phyloP scores from a whole-genome alignment of 2,329 filamentous ascomycete genomes.

The Chaetomium olivaceum region DNA sequence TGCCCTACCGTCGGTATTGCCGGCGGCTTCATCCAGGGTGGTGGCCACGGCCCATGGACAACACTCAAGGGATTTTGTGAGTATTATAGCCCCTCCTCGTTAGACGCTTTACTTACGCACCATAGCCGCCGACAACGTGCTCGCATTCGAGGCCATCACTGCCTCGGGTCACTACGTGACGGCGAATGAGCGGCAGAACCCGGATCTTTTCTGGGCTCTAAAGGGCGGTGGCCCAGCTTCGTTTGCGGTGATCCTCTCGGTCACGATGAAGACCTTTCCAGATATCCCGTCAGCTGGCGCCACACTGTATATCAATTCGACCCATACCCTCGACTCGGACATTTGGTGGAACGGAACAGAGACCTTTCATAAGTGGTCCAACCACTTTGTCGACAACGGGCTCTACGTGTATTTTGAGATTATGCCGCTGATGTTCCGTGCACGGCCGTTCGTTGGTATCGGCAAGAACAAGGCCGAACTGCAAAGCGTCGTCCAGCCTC shows the following conservation, averaged over 20 bases:
- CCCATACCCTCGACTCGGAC: slow-evolving; percentile 40
- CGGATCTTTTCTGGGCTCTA: slow-evolving; percentile 59
- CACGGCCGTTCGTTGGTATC: slow-evolving; percentile 41
- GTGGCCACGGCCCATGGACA: slow-evolving; percentile 53
- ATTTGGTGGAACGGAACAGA: slow-evolving; percentile 49
- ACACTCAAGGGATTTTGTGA: slow-evolving; percentile 44
- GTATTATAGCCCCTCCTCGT: no score
- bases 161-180: slow-evolving; percentile 45
- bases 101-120: neutral
- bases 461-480: slow-evolving; percentile 38
- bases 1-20: slow-evolving; percentile 60
- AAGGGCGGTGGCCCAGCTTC: slow-evolving; percentile 54
- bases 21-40: slow-evolving; percentile 61
- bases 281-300: slow-evolving; percentile 48
- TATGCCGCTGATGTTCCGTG: slow-evolving; percentile 41
- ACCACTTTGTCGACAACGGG: slow-evolving; percentile 44
- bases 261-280: slow-evolving; percentile 52
- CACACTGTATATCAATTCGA: slow-evolving; percentile 43
- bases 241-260: slow-evolving; percentile 52
- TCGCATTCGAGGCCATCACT: slow-evolving; percentile 50
- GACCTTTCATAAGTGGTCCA: slow-evolving; percentile 48
- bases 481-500: slow-evolving; percentile 37
- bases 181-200: slow-evolving; percentile 46
- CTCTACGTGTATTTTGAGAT: slow-evolving; percentile 49
- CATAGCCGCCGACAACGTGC: slow-evolving; percentile 49